phyloP scores from a whole-genome alignment of 257 asterid species.

The Lithospermum erythrorhizon region DNA sequence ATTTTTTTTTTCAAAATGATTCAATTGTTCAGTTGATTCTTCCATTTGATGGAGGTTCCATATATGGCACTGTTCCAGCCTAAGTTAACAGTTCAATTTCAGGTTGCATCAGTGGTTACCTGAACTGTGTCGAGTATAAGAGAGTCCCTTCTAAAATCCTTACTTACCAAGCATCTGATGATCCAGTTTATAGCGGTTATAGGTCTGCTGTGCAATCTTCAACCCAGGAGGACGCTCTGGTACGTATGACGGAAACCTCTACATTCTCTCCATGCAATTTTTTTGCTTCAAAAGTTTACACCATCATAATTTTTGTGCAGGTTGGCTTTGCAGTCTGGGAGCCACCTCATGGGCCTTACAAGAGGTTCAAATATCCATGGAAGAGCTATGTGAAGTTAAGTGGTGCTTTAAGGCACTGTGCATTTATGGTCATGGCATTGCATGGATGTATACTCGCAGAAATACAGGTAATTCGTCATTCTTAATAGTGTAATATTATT shows the following conservation, averaged over 20 bases:
- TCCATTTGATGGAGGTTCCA: background rate
- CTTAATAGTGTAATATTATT: background rate
- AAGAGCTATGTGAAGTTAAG: conserved; percentile 47
- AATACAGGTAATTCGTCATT: conserved; percentile 39
- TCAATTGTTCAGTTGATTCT: background rate
- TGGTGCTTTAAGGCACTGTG: conserved; percentile 59
- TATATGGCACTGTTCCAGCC: background rate
- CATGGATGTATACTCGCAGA: conserved; percentile 83
- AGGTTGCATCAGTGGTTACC: conserved; percentile 69
- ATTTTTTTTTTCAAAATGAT: background rate
- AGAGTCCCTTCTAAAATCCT: conserved; percentile 40
- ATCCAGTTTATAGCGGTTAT: conserved; percentile 51
- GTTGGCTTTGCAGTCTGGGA: conserved; percentile 70
- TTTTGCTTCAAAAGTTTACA: conserved; percentile 1
- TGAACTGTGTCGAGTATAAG: conserved; percentile 31
- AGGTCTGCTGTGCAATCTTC: conserved; percentile 62
- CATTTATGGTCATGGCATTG: conserved; percentile 74
- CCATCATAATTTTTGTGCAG: conserved; percentile 15
- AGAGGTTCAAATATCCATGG: conserved; percentile 46
- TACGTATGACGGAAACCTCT: conserved; percentile 1
- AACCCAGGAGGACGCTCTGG: conserved; percentile 57
- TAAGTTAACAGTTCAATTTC: conserved; percentile 2
- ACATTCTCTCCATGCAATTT: background rate
- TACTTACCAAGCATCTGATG: conserved; percentile 40
- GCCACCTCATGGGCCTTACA: conserved; percentile 72